Base-by-base conservation (phyloP, 106 monocot species). In the Allium fistulosum region DNA sequence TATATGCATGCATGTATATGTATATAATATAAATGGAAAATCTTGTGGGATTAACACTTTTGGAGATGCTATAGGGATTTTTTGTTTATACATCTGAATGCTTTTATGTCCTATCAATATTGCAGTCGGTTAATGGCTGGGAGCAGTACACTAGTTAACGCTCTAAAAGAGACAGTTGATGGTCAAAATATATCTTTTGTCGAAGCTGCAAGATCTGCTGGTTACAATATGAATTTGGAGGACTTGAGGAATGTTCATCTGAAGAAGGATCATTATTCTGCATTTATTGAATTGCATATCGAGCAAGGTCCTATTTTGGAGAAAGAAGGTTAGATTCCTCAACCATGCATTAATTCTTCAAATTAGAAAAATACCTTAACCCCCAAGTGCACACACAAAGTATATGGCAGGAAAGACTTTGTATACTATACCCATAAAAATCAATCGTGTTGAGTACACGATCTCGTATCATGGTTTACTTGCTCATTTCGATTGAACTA, bases 281-380 rank as follows among this genome's bases (percentile, higher is more conserved):
- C 84, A 75, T 97, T 97, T 81, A 17, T 97, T 62, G 97, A 97
- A 80, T 78, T 97, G 80, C 97, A 97, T 58, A 97, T 97, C 66
- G 97, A 97, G 78, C 97, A 97, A 70, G 97, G 97, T 45, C 97
- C 97, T 18, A 84, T 89, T 71, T 70, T 97, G 61, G 97, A 97
- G 78, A 78, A 84, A 49, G 97, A 97, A 97, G 96, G 96, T 97
- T 71, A 48, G 61, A 11, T 58, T 64, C 56, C 52, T 51, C 46
- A 67, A 55, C n/a, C 46, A 57, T 63, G 62, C 48, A 63, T 62
- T 3, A 48, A 63, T 68, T 13, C 77, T 9, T 1, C 64, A 37
- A 37, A 37, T 37, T 28, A 51, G 55, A 11, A 49, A 45, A 62
- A 48, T 51, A 37, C 37, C 37, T 37, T 37, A 37, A 37, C 37